Conservation (phyloP, 257 asterid genomes). For the Solanum lycopersicoides region DNA sequence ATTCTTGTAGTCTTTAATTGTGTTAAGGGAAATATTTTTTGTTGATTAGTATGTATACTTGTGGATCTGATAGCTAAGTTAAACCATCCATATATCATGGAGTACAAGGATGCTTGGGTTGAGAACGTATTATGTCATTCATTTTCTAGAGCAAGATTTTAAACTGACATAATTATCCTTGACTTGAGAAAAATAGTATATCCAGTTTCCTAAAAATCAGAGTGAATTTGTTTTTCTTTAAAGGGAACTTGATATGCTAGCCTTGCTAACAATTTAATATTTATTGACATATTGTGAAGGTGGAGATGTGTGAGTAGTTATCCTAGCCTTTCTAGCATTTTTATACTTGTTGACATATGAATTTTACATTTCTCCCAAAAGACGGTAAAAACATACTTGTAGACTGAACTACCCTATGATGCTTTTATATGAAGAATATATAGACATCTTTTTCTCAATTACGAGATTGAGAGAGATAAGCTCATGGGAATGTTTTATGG, state of each 20-base stretch:
- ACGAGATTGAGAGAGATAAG: background rate
- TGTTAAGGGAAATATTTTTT: no score
- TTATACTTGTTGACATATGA: background rate
- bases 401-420: background rate
- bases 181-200: background rate
- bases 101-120: slow-evolving; percentile 89
- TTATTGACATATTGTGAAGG: slow-evolving; percentile 45
- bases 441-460: background rate
- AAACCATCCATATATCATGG: slow-evolving; percentile 72
- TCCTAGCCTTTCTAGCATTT: background rate
- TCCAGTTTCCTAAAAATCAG: background rate
- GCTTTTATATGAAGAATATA: background rate
- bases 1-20: background rate
- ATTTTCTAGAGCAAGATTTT: background rate
- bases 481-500: background rate
- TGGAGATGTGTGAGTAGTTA: slow-evolving; percentile 76
- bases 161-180: background rate
- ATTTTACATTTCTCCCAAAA: background rate
- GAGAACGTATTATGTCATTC: slow-evolving; percentile 49
- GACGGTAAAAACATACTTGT: background rate
- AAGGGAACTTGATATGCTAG: slow-evolving; percentile 66
- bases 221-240: slow-evolving; percentile 14
- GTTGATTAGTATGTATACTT: background rate
- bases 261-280: slow-evolving; percentile 27
- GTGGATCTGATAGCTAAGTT: slow-evolving; percentile 55